Base-by-base conservation (phyloP, 2,329 filamentous ascomycete species). In the Fusarium robinianum region DNA sequence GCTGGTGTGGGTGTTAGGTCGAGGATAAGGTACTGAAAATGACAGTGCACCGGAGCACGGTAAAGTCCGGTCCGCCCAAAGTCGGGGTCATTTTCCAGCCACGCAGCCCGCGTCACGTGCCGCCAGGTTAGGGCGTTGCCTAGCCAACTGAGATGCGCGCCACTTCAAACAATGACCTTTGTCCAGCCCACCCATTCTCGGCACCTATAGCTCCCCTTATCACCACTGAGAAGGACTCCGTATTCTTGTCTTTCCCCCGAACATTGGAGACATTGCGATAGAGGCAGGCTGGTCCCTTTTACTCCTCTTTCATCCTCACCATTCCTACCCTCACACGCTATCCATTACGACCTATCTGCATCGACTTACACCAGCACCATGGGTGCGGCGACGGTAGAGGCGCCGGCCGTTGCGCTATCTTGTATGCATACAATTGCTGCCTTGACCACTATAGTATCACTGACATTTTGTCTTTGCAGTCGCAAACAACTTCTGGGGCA, bases 401-500 rank as follows among this genome's bases (percentile, higher is more conserved):
- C 73, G 59, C 84, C 84, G 58, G 78, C 80, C 38, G 83, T 87
- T 61, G 74, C 82, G 58, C 73, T 87, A 63, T 88, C 84, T 32
- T 88, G 83, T 87, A 73, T 63, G 76, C 41, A 41, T 33, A 27
- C 26, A 24, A 8, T 24, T 16, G 19, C 29, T 8, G 12, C 9
- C 12, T 25, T 33, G 7, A 11, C 12, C 10, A 21, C 5, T 8
- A 9, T 31, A 6, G 21, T 12, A 15, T 35, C 9, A 18, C 62
- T 64, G 39, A 63, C 49, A 36, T 21, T 14, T 33, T 33, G 21
- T 17, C 27, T 22, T 23, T 26, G 3, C 36, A 91, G 91, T 99
- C 74, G 92, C 94, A 63, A 99, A 99, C 75, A 99, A 99, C 69
- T 99, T 99, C 71, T 99, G 94, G 94, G 94, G 94, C 54, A 97